Percentiles rank a stretch among this genome's conserved stretches.
These are phyloP conservation scores for Brassica hybrid DNA, from an alignment of 441 rosid genomes.

Conservation along the genomic window DNA sequence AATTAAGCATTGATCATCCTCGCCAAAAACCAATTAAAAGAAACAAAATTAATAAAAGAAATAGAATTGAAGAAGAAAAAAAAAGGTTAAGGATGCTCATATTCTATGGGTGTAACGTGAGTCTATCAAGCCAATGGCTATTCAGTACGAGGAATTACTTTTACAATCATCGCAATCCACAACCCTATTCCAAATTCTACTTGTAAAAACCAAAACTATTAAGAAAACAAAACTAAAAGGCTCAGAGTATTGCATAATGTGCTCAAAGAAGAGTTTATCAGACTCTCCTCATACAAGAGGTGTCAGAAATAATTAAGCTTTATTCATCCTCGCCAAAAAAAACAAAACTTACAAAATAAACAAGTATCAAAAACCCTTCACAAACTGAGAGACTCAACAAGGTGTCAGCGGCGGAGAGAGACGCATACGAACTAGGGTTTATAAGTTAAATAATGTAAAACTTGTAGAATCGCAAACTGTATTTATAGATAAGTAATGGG, in stretches of 20 bases:
- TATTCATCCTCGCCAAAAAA: constrained; percentile 30
- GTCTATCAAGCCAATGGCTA: constrained; percentile 41
- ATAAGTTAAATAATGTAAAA: too few species aligned
- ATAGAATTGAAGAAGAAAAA: not conserved
- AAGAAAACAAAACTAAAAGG: not conserved
- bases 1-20: constrained; percentile 34
- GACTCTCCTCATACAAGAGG: constrained; percentile 46
- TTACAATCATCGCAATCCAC: constrained; percentile 34
- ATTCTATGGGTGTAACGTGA: constrained; percentile 46
- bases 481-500: constrained; percentile 19
- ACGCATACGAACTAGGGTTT: too few species aligned
- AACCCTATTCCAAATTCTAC: not conserved
- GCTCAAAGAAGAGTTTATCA: constrained; percentile 38
- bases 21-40: not conserved
- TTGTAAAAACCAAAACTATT: not conserved
- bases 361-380: too few species aligned
- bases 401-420: too few species aligned
- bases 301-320: constrained; percentile 42
- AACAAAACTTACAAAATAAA: too few species aligned
- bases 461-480: accelerated
- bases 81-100: constrained; percentile 16
- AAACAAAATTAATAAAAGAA: not conserved
- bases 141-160: constrained; percentile 46
- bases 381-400: too few species aligned
- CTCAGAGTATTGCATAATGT: constrained; percentile 42